Conservation (phyloP, 2,329 filamentous ascomycete species). For the Colletotrichum musae region DNA sequence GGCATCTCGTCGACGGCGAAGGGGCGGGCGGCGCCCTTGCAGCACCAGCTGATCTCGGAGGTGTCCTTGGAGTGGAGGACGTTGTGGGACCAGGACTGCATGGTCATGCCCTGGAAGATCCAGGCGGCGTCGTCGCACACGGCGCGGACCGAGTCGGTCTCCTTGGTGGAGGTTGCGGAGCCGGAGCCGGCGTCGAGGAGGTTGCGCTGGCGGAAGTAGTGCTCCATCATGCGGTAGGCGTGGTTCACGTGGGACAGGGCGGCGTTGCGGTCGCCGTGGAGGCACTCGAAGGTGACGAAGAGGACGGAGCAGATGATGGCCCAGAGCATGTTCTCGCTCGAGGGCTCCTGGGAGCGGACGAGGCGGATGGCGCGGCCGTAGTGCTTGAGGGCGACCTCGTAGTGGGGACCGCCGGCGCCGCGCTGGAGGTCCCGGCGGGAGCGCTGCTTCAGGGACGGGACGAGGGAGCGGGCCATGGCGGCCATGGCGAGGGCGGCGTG, state of each 20-base stretch:
- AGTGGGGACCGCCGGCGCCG: conserved; percentile 40
- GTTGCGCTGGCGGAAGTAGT: conserved; percentile 13
- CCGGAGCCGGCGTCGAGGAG: conserved; percentile 5
- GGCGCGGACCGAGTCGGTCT: conserved; percentile 26
- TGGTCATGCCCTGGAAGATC: conserved; percentile 38
- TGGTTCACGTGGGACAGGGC: conserved; percentile 57
- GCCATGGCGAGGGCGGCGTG: conserved; percentile 45
- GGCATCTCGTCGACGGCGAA: conserved; percentile 54
- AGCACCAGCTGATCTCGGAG: conserved; percentile 32
- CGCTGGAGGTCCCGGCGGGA: neutral
- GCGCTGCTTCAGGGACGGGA: conserved; percentile 47
- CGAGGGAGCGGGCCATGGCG: conserved; percentile 47
- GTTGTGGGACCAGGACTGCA: conserved; percentile 36
- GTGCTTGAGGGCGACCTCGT: conserved; percentile 56
- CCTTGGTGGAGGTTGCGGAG: neutral
- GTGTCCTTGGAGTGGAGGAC: conserved; percentile 18
- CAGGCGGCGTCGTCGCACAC: conserved; percentile 36
- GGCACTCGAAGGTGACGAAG: conserved; percentile 59
- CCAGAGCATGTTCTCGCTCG: conserved; percentile 53
- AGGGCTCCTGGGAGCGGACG: conserved; percentile 53
- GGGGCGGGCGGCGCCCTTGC: conserved; percentile 45
- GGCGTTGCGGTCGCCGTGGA: conserved; percentile 56
- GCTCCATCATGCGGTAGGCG: conserved; percentile 45
- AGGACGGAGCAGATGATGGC: conserved; percentile 56
- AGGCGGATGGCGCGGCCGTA: conserved; percentile 58